Percentiles rank a stretch among this genome's conserved stretches.
Conservation (phyloP, 2,329 filamentous ascomycete genomes). For the Penicillium sclerotiorum region DNA sequence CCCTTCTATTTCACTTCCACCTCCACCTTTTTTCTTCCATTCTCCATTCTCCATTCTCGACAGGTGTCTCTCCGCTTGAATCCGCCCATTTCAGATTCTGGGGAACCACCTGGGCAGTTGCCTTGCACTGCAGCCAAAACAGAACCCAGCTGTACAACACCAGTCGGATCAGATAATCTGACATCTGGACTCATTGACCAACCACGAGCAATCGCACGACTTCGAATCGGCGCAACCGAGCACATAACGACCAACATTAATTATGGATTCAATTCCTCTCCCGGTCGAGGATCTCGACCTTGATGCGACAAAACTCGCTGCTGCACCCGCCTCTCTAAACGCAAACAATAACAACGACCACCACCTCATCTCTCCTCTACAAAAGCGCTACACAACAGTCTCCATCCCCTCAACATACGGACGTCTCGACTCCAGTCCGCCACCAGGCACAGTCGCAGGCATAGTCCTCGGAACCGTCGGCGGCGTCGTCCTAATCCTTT, state of each 20-base stretch:
- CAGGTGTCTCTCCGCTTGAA: too few species aligned
- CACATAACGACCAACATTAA: neutral
- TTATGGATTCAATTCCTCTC: conserved; percentile 4
- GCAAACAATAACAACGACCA: neutral
- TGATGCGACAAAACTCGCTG: neutral
- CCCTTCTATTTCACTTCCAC: neutral
- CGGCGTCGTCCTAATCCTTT: conserved; percentile 58
- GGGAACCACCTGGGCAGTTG: neutral
- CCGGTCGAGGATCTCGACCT: neutral
- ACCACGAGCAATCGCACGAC: neutral
- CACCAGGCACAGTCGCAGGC: conserved; percentile 61
- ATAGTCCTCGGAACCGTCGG: conserved; percentile 55
- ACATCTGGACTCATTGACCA: neutral
- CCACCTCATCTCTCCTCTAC: conserved; percentile 15
- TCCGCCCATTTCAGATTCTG: neutral
- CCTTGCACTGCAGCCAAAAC: neutral
- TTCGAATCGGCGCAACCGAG: neutral
- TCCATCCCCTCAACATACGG: conserved; percentile 66
- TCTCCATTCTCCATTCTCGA: neutral
- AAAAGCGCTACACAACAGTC: conserved; percentile 36
- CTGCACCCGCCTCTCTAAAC: neutral
- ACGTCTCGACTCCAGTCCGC: conserved; percentile 54
- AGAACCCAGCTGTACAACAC: neutral
- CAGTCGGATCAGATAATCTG: conserved; percentile 8
- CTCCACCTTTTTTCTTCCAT: neutral